Evolutionary conservation across 257 asterid species (phyloP), one percentile per base, ranked within the genome.

Genomic region (Nicotiana tomentosiformis): DNA sequence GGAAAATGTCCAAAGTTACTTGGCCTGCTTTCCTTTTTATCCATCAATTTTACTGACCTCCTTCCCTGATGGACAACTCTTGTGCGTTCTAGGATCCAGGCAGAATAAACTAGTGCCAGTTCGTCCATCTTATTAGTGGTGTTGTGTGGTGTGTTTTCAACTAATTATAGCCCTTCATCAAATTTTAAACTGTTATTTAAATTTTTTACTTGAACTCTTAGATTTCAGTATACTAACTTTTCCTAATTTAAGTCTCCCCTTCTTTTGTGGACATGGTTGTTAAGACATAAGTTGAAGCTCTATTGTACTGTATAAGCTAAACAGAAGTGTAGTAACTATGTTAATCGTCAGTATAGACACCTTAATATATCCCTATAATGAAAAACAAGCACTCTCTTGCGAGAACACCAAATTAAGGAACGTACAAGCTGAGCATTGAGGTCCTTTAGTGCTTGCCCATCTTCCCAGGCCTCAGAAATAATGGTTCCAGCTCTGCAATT

Each of bases 401-500:
- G 37, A 72, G 37, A 72, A n/a, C 78, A 70, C 60, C 78, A 72
- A 46, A 68, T 30, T 18, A 85, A 4, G 72, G 81, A 87, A 83
- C 97, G 83, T 92, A 96, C 99, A 82, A 96, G 98, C 80, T 94
- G 98, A 85, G 90, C 87, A 90, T 94, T 96, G 86, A 96, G 93
- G 90, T 96, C 99, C 89, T 96, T 94, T 82, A 96, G 84, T 60
- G 90, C 92, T 86, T 93, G 98, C 66, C 98, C 98, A 83, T 96
- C 99, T 92, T 96, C 99, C 99, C 99, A 96, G 18, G 98, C 93
- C 92, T 96, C 99, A 81, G 99, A 93, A 87, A 96, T 91, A 81
- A 96, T 85, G 3, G 98, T 95, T 79, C 98, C 99, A 87, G 98
- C 95, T 89, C 99, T 96, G 91, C 88, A 87, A 84, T 88, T 78